Percentiles rank a stretch among this genome's conserved stretches.
These are phyloP conservation scores for Suhomyces yuchorum DNA, from an alignment of 1,139 yeast species.

Conservation along the genomic window DNA sequence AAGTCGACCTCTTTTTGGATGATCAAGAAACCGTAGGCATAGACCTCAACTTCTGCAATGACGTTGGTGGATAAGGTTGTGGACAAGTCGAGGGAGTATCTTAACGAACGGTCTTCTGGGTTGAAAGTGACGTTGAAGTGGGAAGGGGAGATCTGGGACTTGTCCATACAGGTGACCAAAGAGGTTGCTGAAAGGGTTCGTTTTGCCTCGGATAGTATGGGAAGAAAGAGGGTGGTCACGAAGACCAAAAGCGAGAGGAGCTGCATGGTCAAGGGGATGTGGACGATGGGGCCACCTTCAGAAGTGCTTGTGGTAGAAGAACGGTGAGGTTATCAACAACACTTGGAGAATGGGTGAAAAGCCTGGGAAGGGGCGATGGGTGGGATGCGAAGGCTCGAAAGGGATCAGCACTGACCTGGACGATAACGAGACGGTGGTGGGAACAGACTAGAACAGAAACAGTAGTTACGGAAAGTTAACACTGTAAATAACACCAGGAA, in stretches of 20 bases:
- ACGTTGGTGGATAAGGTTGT: slow-evolving; percentile 63
- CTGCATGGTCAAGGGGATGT: slow-evolving; percentile 5
- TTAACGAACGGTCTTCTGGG: slow-evolving; percentile 63
- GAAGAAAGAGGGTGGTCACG: slow-evolving; percentile 8
- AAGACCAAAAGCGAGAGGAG: slow-evolving; percentile 6
- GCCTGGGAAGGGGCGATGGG: neutral
- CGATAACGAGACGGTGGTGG: neutral
- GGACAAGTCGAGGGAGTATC: slow-evolving; percentile 61
- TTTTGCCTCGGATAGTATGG: slow-evolving; percentile 22
- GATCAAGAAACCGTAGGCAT: slow-evolving; percentile 73
- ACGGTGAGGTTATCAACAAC: neutral
- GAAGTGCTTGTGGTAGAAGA: neutral
- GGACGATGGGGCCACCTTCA: neutral
- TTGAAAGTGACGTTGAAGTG: slow-evolving; percentile 67
- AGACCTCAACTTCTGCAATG: slow-evolving; percentile 61
- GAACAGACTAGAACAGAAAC: neutral
- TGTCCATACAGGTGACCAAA: slow-evolving; percentile 72
- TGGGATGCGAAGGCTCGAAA: neutral
- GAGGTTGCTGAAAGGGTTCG: slow-evolving; percentile 62
- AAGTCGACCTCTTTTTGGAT: slow-evolving; percentile 55
- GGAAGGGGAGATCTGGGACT: slow-evolving; percentile 63
- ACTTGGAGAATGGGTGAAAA: neutral
- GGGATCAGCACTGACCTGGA: neutral
- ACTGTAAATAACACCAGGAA: neutral
- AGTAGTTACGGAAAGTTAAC: neutral